Conservation (phyloP, 1,139 yeast species). For the Suhomyces maxii region DNA sequence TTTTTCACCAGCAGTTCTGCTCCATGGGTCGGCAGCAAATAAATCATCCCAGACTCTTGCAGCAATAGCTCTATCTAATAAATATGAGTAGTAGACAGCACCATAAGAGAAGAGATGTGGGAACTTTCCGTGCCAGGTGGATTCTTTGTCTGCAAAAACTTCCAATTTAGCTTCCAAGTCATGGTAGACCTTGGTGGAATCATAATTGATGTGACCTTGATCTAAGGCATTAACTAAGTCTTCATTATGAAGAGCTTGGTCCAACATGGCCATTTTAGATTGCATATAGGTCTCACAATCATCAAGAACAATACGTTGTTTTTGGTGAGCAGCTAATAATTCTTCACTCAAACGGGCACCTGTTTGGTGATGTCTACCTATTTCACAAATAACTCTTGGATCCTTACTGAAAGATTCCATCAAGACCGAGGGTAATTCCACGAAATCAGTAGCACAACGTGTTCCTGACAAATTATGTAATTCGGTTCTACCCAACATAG, state of each 20-base stretch:
- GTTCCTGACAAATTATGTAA: slow-evolving; percentile 94
- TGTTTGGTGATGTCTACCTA: slow-evolving; percentile 75
- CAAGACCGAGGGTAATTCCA: slow-evolving; percentile 89
- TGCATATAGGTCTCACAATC: slow-evolving; percentile 83
- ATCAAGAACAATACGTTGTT: slow-evolving; percentile 54
- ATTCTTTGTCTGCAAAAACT: slow-evolving; percentile 60
- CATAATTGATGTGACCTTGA: slow-evolving; percentile 15
- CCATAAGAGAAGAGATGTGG: slow-evolving; percentile 95
- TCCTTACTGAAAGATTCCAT: slow-evolving; percentile 93
- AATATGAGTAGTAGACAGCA: slow-evolving; percentile 87
- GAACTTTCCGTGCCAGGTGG: slow-evolving; percentile 92
- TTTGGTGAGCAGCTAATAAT: slow-evolving; percentile 51
- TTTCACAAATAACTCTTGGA: slow-evolving; percentile 67
- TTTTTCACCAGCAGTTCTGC: slow-evolving; percentile 69
- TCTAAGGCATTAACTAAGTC: slow-evolving; percentile 35
- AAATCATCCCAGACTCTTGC: slow-evolving; percentile 77
- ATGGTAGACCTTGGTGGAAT: slow-evolving; percentile 64
- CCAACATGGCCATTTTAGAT: slow-evolving; percentile 85
- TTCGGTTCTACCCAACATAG: slow-evolving; percentile 90
- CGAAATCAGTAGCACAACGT: slow-evolving; percentile 93
- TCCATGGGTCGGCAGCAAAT: slow-evolving; percentile 69
- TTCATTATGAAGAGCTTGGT: slow-evolving; percentile 68
- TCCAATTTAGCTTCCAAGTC: slow-evolving; percentile 55
- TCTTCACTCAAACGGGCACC: slow-evolving; percentile 58
- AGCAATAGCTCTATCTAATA: slow-evolving; percentile 92